Base-by-base conservation (phyloP, 768 basidiomycete species). In the Hygrophorus pudorinus region DNA sequence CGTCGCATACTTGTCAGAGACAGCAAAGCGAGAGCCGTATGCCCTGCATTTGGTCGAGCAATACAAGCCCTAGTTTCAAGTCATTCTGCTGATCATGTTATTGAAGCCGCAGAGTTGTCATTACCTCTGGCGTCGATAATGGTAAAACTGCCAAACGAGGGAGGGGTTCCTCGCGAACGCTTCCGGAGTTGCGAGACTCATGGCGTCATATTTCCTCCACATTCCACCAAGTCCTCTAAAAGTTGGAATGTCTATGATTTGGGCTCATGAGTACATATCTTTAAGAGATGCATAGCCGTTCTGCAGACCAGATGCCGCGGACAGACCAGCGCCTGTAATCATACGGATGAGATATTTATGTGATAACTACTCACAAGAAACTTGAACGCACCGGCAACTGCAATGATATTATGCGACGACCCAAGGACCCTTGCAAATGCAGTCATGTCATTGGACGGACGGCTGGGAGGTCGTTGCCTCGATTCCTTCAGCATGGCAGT, bases 311-410 rank as follows among this genome's bases (percentile, higher is more conserved):
- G 79, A 80, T 17, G 73, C 76, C 42, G 77, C 78, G 17, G 78
- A 80, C n/a, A 81, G 64, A 2, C 79, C 79, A 24, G 79, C 79
- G 5, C 79, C n/a, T n/a, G n/a, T n/a, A n/a, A n/a, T n/a, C n/a
- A n/a, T n/a, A n/a, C n/a, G n/a, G n/a, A n/a, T n/a, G n/a, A n/a
- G n/a, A n/a, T n/a, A n/a, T n/a, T n/a, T n/a, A n/a, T n/a, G n/a
- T n/a, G n/a, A n/a, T n/a, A n/a, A n/a, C n/a, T n/a, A n/a, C n/a
- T n/a, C n/a, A n/a, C n/a, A n/a, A n/a, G n/a, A n/a, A n/a, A n/a
- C n/a, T n/a, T n/a, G n/a, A n/a, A n/a, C n/a, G n/a, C n/a, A n/a
- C n/a, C 79, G 44, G 66, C 66, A 11, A 67, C 56, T 32, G 60
- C 63, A 16, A 68, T 60, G 24, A 70, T 66, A 34, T 59, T 58